These are phyloP conservation scores for Xylariaceae sp. DNA, from an alignment of 2,329 filamentous ascomycete species.

Conservation along the genomic window DNA sequence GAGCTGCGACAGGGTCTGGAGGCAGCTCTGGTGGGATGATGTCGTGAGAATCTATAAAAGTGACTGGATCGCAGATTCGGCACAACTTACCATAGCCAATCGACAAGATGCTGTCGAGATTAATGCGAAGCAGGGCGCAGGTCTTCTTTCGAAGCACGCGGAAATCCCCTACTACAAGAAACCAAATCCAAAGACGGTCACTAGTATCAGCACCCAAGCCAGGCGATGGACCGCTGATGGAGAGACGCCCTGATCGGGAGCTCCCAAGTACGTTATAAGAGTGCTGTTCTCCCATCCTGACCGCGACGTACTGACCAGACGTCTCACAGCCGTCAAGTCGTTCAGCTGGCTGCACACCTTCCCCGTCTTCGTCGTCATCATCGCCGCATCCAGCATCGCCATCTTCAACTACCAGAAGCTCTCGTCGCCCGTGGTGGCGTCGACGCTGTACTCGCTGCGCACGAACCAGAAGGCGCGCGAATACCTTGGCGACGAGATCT, in stretches of 20 bases:
- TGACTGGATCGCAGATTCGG: not conserved
- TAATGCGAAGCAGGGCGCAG: constrained; percentile 27
- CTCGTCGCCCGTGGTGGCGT: constrained; percentile 79
- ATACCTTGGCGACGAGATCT: constrained; percentile 80
- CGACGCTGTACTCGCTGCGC: constrained; percentile 86
- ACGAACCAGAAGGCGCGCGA: constrained; percentile 71
- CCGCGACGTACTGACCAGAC: not conserved
- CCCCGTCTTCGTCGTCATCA: constrained; percentile 72
- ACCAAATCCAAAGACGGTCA: constrained; percentile 34
- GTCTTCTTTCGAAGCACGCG: constrained; percentile 15
- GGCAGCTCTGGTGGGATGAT: constrained; percentile 12
- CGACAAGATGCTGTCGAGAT: constrained; percentile 30
- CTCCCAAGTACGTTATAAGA: constrained; percentile 48
- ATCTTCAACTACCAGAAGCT: constrained; percentile 99
- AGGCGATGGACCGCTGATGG: constrained; percentile 61
- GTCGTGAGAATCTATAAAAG: constrained; percentile 4
- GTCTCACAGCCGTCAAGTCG: constrained; percentile 35
- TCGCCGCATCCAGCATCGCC: constrained; percentile 68
- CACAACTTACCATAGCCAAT: constrained; percentile 1
- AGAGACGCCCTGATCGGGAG: constrained; percentile 60
- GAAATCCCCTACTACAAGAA: constrained; percentile 9
- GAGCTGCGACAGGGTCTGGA: constrained; percentile 1
- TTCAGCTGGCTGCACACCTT: constrained; percentile 68
- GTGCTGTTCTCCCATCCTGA: too few relatives aligned
- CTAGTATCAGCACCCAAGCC: constrained; percentile 52